Conservation (phyloP, 441 rosid species). For the Bocquillonia castaneifolia region DNA sequence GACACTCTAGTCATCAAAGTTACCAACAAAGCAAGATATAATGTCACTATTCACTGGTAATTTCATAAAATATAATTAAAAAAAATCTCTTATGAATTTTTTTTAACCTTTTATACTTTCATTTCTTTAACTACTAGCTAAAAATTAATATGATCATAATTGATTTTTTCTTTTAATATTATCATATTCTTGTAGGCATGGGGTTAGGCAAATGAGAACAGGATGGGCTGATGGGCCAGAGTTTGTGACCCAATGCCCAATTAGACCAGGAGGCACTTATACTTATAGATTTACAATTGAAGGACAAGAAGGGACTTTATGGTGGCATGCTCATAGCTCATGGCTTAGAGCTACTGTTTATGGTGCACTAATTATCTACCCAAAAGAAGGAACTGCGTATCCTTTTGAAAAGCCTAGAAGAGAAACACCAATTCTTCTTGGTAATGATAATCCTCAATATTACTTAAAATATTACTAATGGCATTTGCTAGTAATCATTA, state of each 20-base stretch:
- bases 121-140: not conserved
- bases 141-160: no score
- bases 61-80: no score
- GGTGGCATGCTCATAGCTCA: constrained; percentile 99
- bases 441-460: constrained; percentile 28
- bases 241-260: constrained; percentile 82
- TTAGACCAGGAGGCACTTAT: constrained; percentile 74
- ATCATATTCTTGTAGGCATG: constrained; percentile 51
- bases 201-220: constrained; percentile 67
- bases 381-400: constrained; percentile 52
- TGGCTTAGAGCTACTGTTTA: constrained; percentile 94
- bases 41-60: constrained; percentile 78
- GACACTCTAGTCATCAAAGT: constrained; percentile 69
- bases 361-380: constrained; percentile 72
- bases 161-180: not conserved
- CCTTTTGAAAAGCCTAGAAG: constrained; percentile 66
- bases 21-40: constrained; percentile 59
- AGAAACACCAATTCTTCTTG: constrained; percentile 62
- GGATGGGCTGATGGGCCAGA: constrained; percentile 98
- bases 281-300: constrained; percentile 72
- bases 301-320: constrained; percentile 83
- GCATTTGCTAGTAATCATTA: not conserved
- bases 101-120: not conserved
- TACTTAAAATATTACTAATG: not conserved
- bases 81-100: no score